Conservation (phyloP, 495 filamentous ascomycete species). For the Penicillium lividum region DNA sequence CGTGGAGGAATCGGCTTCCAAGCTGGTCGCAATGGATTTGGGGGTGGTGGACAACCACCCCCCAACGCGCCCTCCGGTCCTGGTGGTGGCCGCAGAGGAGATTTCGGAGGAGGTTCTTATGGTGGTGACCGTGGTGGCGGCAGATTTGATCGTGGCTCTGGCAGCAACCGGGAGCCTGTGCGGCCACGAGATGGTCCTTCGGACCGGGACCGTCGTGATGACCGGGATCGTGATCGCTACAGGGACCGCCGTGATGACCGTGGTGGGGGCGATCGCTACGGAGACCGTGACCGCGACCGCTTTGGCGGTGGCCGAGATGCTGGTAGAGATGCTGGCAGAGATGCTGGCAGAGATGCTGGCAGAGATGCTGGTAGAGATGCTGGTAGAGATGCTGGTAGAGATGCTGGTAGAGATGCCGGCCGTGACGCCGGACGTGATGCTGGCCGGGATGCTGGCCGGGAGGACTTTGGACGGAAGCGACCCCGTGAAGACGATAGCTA, state of each 20-base stretch:
- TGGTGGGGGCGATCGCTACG: conserved; percentile 20
- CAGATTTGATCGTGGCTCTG: conserved; percentile 53
- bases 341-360: neutral
- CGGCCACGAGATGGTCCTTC: conserved; percentile 49
- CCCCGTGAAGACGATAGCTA: conserved; percentile 60
- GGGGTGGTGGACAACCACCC: conserved; percentile 63
- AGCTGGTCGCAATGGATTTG: conserved; percentile 59
- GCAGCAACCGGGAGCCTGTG: conserved; percentile 57
- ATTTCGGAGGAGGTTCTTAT: conserved; percentile 38
- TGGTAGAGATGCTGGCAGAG: too few relatives aligned
- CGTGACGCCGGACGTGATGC: too few relatives aligned
- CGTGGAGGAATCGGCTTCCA: conserved; percentile 63
- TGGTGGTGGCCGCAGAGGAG: conserved; percentile 60
- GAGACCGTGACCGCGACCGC: conserved; percentile 37
- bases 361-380: neutral
- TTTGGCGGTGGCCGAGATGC: conserved; percentile 44
- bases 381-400: neutral
- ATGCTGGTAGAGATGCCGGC: too few relatives aligned
- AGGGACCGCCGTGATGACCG: conserved; percentile 43
- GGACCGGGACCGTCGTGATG: conserved; percentile 58
- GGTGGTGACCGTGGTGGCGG: conserved; percentile 38
- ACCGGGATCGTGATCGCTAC: conserved; percentile 58
- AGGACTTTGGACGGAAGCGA: conserved; percentile 60
- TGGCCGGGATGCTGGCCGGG: conserved; percentile 35
- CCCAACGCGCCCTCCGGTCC: conserved; percentile 80